phyloP scores from a whole-genome alignment of 768 basidiomycete species.

The Glaciozyma antarctica region DNA sequence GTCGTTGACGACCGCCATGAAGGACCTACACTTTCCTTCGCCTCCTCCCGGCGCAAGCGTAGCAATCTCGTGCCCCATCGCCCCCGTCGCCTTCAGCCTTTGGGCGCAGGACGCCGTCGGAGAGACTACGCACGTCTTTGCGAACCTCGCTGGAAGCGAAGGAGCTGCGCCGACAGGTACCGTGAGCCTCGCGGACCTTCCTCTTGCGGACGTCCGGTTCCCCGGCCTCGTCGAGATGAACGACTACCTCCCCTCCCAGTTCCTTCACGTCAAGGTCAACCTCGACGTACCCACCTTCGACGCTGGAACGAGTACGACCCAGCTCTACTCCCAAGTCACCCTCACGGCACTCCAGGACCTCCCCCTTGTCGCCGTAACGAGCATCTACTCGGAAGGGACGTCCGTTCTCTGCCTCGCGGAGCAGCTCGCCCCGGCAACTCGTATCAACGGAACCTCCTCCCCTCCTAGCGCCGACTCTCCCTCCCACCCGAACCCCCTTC shows the following conservation, averaged over 20 bases:
- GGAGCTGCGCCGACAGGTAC: neutral
- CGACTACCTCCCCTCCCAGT: slow-evolving; percentile 33
- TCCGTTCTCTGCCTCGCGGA: slow-evolving; percentile 23
- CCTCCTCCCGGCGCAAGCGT: neutral
- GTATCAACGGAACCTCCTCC: neutral
- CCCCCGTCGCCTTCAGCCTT: slow-evolving; percentile 13
- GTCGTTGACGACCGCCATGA: slow-evolving; percentile 19
- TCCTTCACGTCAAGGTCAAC: slow-evolving; percentile 30
- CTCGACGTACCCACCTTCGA: slow-evolving; percentile 20
- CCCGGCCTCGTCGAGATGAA: slow-evolving; percentile 25
- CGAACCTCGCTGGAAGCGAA: neutral
- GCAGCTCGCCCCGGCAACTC: neutral
- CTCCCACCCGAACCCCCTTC: slow-evolving; percentile 1
- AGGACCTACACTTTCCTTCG: slow-evolving; percentile 21
- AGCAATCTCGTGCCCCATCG: slow-evolving; percentile 12
- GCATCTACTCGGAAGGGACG: slow-evolving; percentile 28
- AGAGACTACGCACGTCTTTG: slow-evolving; percentile 2
- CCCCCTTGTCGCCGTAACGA: slow-evolving; percentile 24
- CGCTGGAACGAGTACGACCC: neutral
- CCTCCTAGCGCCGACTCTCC: neutral
- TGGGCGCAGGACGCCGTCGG: neutral
- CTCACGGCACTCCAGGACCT: slow-evolving; percentile 26
- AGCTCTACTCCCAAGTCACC: slow-evolving; percentile 13
- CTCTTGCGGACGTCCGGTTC: slow-evolving; percentile 16
- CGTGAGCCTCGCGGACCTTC: slow-evolving; percentile 29